Evolutionary conservation across 2,329 filamentous ascomycete genomes (phyloP).

Genomic region (Aspergillus awamori): DNA sequence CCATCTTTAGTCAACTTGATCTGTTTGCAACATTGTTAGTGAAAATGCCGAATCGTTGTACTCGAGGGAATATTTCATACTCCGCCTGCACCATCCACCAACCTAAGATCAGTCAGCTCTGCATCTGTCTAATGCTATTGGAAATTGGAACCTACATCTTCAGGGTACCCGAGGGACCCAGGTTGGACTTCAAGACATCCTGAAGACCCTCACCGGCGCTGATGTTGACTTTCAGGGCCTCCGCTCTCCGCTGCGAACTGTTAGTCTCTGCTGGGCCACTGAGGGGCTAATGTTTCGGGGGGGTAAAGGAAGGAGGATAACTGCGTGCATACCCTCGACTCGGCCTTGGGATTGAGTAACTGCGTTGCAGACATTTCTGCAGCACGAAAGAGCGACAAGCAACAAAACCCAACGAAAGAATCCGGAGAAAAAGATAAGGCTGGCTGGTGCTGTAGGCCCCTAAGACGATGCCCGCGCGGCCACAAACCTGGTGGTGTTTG

Average conservation of each 20-base stretch:
- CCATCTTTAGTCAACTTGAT: constrained; percentile 99
- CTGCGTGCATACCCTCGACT: constrained; percentile 77
- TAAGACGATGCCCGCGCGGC: constrained; percentile 28
- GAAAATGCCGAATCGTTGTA: constrained; percentile 4
- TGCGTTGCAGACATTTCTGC: constrained; percentile 88
- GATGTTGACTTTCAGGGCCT: constrained; percentile 97
- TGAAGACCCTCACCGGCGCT: constrained; percentile 89
- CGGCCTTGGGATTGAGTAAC: constrained; percentile 97
- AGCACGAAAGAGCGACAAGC: constrained; percentile 27
- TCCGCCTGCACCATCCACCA: constrained; percentile 65
- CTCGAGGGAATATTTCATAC: constrained; percentile 42
- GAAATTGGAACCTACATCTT: constrained; percentile 71
- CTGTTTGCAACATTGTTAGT: constrained; percentile 49
- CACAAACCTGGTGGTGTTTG: constrained; percentile 31
- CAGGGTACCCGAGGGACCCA: constrained; percentile 90
- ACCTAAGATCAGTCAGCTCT: constrained; percentile 47
- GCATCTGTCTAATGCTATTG: constrained; percentile 4
- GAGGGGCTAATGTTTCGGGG: constrained; percentile 35
- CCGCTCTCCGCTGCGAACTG: constrained; percentile 77
- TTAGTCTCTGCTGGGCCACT: constrained; percentile 46
- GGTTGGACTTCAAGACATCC: constrained; percentile 93
- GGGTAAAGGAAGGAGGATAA: constrained; percentile 2
- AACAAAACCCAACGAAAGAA: constrained; percentile 29
- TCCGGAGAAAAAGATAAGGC: constrained; percentile 23
- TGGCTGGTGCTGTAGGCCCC: constrained; percentile 27